Evolutionary conservation across 345 rosid genomes (phyloP), one percentile per base, ranked within the genome.

Genomic region (Combretum micranthum): DNA sequence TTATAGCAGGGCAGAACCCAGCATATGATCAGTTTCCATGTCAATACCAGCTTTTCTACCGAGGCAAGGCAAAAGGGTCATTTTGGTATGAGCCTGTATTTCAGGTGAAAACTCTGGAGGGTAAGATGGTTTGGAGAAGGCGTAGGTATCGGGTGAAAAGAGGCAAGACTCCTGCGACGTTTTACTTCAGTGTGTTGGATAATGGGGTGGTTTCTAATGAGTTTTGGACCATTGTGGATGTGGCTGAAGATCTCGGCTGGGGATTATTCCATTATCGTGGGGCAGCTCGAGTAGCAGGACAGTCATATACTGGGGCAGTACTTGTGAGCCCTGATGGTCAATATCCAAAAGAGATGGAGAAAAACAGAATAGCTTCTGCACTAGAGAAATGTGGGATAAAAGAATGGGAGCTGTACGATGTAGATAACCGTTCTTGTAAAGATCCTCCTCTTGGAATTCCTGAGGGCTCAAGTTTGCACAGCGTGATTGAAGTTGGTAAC

Each of bases 1-100:
- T 92, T 0, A 79, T 72, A 37, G 91, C 98, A 1, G 98, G 97
- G 42, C 97, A 92, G 54, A 92, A 92, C 72, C 98, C 98, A 0
- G 97, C 95, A 52, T 92, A 92, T 39, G 97, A 92, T 65, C 95
- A 92, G 56, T 92, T 92, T 64, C 97, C 98, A 0, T 92, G 95
- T 74, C 97, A 92, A 67, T 88, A 78, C 68, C 98, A 88, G 71
- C 77, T 92, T 32, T 84, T 92, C 70, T 92, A 92, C 65, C 69
- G 95, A 60, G 96, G 98, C 48, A 92, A 80, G 74, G 95, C 90
- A 12, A 92, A 83, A 64, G 88, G 90, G 2, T 80, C 98, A 2
- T 84, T 92, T 65, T 92, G 97, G 97, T 88, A 92, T 56, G 97
- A 92, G 50, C 96, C 97, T 0, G 89, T 92, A 55, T 92, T 92